phyloP scores from a whole-genome alignment of 345 rosid species.

The Brassica incana region DNA sequence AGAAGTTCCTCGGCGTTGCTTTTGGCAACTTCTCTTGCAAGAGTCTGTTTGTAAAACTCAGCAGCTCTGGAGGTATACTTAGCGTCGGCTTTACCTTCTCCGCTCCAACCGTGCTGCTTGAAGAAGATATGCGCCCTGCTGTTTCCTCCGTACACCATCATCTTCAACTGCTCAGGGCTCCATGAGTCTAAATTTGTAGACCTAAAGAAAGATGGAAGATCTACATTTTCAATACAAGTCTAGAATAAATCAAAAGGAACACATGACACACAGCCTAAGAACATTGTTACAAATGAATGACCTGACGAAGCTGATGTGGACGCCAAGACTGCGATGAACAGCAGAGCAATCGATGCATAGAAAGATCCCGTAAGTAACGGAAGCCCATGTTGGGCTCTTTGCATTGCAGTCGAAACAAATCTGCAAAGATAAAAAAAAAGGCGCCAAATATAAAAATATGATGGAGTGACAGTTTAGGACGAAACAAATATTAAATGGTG shows the following conservation, averaged over 20 bases:
- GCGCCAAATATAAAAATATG: too few species aligned
- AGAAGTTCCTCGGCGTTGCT: constrained; percentile 57
- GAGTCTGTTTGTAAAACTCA: constrained; percentile 76
- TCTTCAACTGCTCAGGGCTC: constrained; percentile 82
- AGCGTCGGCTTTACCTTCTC: constrained; percentile 88
- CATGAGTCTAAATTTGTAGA: constrained; percentile 96
- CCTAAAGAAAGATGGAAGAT: constrained; percentile 42
- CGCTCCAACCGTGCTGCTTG: constrained; percentile 96
- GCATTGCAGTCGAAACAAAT: constrained; percentile 97
- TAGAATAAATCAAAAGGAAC: background rate
- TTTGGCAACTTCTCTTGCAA: constrained; percentile 89
- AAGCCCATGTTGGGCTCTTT: constrained; percentile 96
- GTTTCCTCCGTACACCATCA: constrained; percentile 87
- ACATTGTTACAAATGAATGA: background rate
- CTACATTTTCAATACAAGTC: background rate
- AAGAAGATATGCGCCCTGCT: constrained; percentile 88
- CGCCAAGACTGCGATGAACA: constrained; percentile 94
- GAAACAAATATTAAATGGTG: background rate
- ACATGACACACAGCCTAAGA: background rate
- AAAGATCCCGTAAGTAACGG: constrained; percentile 95
- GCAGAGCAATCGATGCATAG: constrained; percentile 98
- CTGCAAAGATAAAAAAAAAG: constrained; percentile 32
- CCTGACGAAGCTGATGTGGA: constrained; percentile 96
- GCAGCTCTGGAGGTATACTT: constrained; percentile 98
- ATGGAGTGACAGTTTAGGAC: too few species aligned